Conservation (phyloP, 129 eudicot species). For the Heracleum sosnowskyi region DNA sequence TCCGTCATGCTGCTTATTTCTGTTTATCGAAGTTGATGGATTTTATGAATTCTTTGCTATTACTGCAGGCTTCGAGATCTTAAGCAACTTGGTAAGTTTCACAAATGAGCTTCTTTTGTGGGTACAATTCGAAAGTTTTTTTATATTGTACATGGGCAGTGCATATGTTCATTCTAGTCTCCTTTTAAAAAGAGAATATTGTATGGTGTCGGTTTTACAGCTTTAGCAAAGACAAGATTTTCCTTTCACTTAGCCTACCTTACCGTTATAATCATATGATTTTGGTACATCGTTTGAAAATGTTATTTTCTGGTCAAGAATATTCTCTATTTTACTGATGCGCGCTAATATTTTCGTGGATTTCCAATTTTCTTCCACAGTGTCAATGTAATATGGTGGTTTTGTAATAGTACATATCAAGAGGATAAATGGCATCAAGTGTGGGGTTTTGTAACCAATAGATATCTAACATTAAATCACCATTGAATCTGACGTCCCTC, state of each 20-base stretch:
- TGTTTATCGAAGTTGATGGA: not conserved
- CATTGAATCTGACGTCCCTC: not conserved
- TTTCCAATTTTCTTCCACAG: too few relatives aligned
- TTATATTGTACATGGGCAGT: not conserved
- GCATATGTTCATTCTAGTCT: not conserved
- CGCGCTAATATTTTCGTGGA: too few relatives aligned
- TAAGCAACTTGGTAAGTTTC: conserved; percentile 56
- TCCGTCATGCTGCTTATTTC: not conserved
- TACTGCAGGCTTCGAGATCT: conserved; percentile 64
- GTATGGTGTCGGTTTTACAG: not conserved
- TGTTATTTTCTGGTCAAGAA: too few relatives aligned
- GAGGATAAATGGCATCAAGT: not conserved
- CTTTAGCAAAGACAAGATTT: too few relatives aligned
- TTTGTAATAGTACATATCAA: too few relatives aligned
- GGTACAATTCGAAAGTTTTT: too few relatives aligned
- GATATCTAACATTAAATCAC: not conserved
- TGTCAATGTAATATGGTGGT: too few relatives aligned
- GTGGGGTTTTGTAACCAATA: not conserved
- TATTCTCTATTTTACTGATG: too few relatives aligned
- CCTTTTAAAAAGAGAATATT: not conserved
- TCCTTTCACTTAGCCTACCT: not conserved
- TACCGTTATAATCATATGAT: not conserved
- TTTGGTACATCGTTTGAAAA: too few relatives aligned
- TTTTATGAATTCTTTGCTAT: conserved; percentile 2
- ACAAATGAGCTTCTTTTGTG: not conserved